Evolutionary conservation across 768 basidiomycete genomes (phyloP).

Genomic region (Coprinellus aureogranulatus): DNA sequence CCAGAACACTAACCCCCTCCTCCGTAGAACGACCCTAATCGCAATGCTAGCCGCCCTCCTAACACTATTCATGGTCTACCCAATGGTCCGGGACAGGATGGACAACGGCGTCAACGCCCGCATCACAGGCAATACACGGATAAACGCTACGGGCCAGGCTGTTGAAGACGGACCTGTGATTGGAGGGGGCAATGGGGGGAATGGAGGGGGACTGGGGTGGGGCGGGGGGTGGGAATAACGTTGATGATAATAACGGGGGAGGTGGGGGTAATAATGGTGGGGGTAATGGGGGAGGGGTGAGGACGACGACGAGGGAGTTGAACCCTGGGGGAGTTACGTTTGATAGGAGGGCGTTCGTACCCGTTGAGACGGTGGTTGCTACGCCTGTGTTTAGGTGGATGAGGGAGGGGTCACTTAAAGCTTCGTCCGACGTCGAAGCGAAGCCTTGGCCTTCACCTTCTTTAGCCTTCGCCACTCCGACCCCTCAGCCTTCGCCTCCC

Average conservation of each 20-base stretch:
- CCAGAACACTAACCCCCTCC: too few species aligned
- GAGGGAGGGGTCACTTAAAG: too few species aligned
- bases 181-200: too few species aligned
- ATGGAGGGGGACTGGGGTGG: too few species aligned
- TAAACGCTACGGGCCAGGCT: constrained; percentile 69
- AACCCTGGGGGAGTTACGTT: constrained; percentile 2
- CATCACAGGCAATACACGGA: constrained; percentile 56
- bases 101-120: constrained; percentile 33
- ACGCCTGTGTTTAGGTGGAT: not conserved
- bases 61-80: constrained; percentile 74
- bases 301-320: not conserved
- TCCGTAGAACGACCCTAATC: constrained; percentile 62
- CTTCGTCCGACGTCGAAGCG: too few species aligned
- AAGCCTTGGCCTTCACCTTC: too few species aligned
- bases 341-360: not conserved
- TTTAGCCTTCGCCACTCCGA: too few species aligned
- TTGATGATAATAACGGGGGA: not conserved
- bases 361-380: not conserved
- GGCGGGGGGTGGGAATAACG: constrained; percentile 23
- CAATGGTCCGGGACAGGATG: constrained; percentile 49
- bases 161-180: constrained; percentile 10
- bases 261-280: not conserved
- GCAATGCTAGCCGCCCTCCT: constrained; percentile 58
- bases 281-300: not conserved
- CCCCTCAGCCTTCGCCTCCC: too few species aligned